phyloP scores from a whole-genome alignment of 2,329 filamentous ascomycete genomes.

The Fusarium fracticaudum region DNA sequence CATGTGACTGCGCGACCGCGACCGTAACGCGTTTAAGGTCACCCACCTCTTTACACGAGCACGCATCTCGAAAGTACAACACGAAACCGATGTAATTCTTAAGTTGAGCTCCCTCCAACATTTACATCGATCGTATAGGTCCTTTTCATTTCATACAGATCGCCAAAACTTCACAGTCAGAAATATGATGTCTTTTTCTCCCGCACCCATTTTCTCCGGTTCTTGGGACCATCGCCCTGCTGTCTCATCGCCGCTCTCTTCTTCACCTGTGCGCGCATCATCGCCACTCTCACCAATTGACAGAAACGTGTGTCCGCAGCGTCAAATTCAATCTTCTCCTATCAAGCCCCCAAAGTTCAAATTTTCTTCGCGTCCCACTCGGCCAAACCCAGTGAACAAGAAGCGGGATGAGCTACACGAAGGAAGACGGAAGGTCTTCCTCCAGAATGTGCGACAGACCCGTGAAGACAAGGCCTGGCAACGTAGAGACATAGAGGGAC shows the following conservation, averaged over 20 bases:
- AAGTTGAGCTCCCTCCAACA: not conserved
- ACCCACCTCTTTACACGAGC: slow-evolving; percentile 33
- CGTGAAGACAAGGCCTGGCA: slow-evolving; percentile 69
- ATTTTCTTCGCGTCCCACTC: slow-evolving; percentile 64
- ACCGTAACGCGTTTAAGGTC: slow-evolving; percentile 36
- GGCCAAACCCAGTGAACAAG: slow-evolving; percentile 70
- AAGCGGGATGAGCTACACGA: slow-evolving; percentile 71
- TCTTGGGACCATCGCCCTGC: slow-evolving; percentile 58
- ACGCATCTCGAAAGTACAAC: slow-evolving; percentile 9
- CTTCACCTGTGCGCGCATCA: slow-evolving; percentile 65
- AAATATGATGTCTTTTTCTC: slow-evolving; percentile 55
- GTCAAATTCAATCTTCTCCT: slow-evolving; percentile 58
- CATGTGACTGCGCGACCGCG: slow-evolving; percentile 48
- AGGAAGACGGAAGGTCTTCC: slow-evolving; percentile 72
- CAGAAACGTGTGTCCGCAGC: slow-evolving; percentile 53
- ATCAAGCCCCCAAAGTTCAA: slow-evolving; percentile 55
- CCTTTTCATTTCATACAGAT: slow-evolving; percentile 44
- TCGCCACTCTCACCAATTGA: slow-evolving; percentile 57
- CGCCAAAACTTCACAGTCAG: slow-evolving; percentile 40
- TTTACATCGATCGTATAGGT: not conserved
- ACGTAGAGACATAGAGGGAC: slow-evolving; percentile 69
- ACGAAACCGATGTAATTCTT: not conserved
- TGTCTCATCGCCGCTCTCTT: slow-evolving; percentile 59
- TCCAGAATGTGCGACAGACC: slow-evolving; percentile 71
- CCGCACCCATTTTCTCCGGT: slow-evolving; percentile 55